Evolutionary conservation across 148 eudicot genomes (phyloP).

Genomic region (Camellia lanceoleosa): DNA sequence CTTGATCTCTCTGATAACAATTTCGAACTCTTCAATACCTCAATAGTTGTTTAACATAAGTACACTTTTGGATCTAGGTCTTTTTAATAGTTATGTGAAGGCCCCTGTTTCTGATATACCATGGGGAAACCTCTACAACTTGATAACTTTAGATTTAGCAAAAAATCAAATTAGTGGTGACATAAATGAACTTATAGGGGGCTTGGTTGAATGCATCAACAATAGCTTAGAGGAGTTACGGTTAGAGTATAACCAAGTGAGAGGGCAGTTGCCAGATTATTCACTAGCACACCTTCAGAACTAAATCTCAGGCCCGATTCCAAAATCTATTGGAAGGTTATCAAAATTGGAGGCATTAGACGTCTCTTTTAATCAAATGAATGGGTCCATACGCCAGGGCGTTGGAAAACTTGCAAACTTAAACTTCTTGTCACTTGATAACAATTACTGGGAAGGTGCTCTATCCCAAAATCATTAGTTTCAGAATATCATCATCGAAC

Average conservation of each 20-base stretch:
- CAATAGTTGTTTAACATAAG: constrained; percentile 8
- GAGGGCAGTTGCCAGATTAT: neutral
- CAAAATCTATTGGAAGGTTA: neutral
- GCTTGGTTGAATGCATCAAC: neutral
- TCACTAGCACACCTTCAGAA: constrained; percentile 7
- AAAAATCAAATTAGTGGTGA: neutral
- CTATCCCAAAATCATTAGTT: neutral
- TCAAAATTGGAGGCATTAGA: neutral
- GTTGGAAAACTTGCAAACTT: neutral
- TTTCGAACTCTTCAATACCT: neutral
- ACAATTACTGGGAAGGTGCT: constrained; percentile 13
- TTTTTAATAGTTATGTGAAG: neutral
- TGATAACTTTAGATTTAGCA: neutral
- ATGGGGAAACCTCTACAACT: constrained; percentile 2
- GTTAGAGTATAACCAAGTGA: neutral
- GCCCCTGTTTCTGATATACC: neutral
- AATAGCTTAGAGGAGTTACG: constrained; percentile 2
- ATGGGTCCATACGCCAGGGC: constrained; percentile 13
- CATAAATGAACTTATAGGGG: neutral
- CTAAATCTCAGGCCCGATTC: constrained; percentile 6
- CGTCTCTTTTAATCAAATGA: constrained; percentile 15
- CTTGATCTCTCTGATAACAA: neutral
- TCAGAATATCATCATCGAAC: constrained; percentile 2
- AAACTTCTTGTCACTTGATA: neutral
- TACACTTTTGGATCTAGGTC: neutral